phyloP scores from a whole-genome alignment of 345 rosid species.

The Lepidium africanum region DNA sequence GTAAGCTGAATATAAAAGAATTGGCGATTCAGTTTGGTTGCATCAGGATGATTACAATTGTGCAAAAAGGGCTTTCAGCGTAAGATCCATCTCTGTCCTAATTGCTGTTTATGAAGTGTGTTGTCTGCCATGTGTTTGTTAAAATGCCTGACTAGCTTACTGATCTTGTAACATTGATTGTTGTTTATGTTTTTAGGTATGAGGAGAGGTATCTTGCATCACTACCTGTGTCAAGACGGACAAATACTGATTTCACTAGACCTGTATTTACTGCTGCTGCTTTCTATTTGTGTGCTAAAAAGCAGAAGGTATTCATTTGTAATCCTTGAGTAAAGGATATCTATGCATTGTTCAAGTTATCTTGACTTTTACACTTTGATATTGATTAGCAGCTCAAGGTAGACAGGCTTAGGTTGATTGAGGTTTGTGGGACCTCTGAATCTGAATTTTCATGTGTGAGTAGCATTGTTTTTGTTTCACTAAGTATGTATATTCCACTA shows the following conservation, averaged over 20 bases:
- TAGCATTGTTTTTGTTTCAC: background rate
- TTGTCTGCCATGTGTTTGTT: background rate
- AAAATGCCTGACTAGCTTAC: background rate
- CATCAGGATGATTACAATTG: slow-evolving; percentile 20
- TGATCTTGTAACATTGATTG: background rate
- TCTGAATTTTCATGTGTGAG: slow-evolving; percentile 70
- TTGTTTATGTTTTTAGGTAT: slow-evolving; percentile 31
- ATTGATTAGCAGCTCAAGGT: slow-evolving; percentile 59
- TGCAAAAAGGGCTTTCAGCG: background rate
- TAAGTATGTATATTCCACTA: slow-evolving; percentile 34
- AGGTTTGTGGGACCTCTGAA: slow-evolving; percentile 88
- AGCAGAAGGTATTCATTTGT: slow-evolving; percentile 42
- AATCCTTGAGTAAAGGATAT: slow-evolving; percentile 16
- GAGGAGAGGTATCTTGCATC: slow-evolving; percentile 66
- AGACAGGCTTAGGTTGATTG: slow-evolving; percentile 74
- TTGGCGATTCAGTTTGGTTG: slow-evolving; percentile 40
- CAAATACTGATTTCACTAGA: slow-evolving; percentile 55
- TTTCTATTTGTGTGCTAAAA: slow-evolving; percentile 67
- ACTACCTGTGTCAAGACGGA: slow-evolving; percentile 52
- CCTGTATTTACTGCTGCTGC: slow-evolving; percentile 80
- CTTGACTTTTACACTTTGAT: background rate
- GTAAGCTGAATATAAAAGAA: slow-evolving; percentile 2
- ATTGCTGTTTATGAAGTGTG: background rate
- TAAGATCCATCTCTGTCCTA: background rate
- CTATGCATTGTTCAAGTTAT: background rate